These are phyloP conservation scores for Candida maltosa DNA, from an alignment of 805 yeast species.

Conservation along the genomic window DNA sequence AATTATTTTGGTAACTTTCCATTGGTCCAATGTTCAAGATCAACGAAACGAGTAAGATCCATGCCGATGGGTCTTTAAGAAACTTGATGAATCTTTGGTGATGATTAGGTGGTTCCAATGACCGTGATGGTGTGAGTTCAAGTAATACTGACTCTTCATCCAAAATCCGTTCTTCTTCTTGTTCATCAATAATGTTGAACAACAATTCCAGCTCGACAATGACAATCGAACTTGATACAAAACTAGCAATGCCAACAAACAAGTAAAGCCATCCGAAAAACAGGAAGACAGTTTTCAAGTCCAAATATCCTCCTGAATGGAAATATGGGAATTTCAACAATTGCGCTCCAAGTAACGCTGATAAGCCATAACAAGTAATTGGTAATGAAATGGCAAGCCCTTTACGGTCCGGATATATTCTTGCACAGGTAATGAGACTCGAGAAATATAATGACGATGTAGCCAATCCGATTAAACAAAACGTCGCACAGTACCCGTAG, in stretches of 20 bases:
- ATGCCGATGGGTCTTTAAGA: conserved; percentile 56
- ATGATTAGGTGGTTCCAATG: conserved; percentile 38
- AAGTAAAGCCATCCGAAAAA: conserved; percentile 53
- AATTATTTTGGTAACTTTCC: conserved; percentile 79
- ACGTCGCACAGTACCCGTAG: conserved; percentile 42
- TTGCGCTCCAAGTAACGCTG: conserved; percentile 74
- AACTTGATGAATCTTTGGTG: conserved; percentile 31
- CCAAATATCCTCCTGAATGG: conserved; percentile 25
- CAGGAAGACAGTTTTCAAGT: conserved; percentile 50
- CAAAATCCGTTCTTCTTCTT: too few species aligned
- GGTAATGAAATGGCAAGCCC: conserved; percentile 86
- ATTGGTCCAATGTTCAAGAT: conserved; percentile 76
- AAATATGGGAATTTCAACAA: conserved; percentile 44
- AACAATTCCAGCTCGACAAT: conserved; percentile 47
- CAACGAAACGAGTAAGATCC: conserved; percentile 60
- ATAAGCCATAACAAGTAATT: conserved; percentile 81
- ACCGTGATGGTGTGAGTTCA: conserved; percentile 28
- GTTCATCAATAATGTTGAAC: conserved; percentile 6
- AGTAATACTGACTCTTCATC: conserved; percentile 31
- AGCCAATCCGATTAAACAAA: conserved; percentile 63
- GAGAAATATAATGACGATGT: conserved; percentile 72
- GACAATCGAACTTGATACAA: conserved; percentile 63
- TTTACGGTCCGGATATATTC: conserved; percentile 71
- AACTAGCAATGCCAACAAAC: conserved; percentile 54
- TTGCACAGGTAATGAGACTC: conserved; percentile 76